Percentiles rank a stretch among this genome's conserved stretches.
Evolutionary conservation across 1,284 basidiomycete species (phyloP).

Genomic region (Singerocomus rubriflavus): DNA sequence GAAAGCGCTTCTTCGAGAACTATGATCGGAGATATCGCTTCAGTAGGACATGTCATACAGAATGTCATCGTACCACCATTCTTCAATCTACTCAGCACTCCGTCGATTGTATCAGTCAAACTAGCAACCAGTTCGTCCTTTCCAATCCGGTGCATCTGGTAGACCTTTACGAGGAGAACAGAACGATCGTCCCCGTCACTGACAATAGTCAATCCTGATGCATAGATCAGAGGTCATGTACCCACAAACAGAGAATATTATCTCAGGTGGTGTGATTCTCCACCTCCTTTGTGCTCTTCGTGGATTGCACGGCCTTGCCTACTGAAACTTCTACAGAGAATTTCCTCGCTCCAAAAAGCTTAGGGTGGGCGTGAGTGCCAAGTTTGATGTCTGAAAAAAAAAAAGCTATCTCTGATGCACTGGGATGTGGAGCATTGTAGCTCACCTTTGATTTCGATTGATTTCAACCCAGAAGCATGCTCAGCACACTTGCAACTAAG

Average conservation of each 20-base stretch:
- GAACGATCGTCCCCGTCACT: constrained; percentile 3
- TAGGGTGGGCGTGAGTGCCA: not conserved
- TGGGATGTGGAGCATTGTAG: not conserved
- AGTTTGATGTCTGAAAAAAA: constrained; percentile 5
- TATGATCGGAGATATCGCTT: not conserved
- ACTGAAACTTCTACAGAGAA: constrained; percentile 3
- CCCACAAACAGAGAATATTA: constrained; percentile 7
- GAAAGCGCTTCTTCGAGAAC: not conserved
- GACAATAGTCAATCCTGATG: not conserved
- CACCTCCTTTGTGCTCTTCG: not conserved
- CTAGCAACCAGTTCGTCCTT: not conserved
- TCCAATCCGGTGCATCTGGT: not conserved
- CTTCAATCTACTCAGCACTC: no score
- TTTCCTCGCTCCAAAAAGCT: not conserved
- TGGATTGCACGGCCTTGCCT: not conserved
- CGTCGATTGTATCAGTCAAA: not conserved
- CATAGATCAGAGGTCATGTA: not conserved
- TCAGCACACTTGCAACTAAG: not conserved
- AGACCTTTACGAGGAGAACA: not conserved
- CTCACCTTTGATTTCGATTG: not conserved
- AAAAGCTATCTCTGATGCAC: no score
- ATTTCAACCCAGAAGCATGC: not conserved
- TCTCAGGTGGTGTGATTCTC: not conserved
- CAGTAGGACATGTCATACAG: not conserved
- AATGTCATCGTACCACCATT: constrained; percentile 1